Evolutionary conservation across 108 stramenopile genomes (phyloP), one percentile per base, ranked within the genome.

Genomic region (Cyclotella kingstonii): DNA sequence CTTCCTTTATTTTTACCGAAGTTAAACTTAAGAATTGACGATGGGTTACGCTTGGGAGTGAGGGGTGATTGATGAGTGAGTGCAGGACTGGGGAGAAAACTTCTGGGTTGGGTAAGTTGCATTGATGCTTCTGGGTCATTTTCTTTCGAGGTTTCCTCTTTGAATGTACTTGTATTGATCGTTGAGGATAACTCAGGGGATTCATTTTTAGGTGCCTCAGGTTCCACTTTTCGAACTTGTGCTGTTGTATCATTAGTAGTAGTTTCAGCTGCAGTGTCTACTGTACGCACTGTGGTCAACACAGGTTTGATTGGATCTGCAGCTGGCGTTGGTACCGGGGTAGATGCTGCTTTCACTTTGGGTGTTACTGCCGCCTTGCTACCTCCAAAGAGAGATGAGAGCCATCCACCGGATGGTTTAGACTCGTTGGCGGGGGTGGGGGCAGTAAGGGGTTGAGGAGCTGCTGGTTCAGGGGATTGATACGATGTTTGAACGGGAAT

Each of bases 381-480:
- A 22, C 19, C 25, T 22, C 56, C 56, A 28, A 57, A 57, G 23
- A 57, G 12, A 23, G 54, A 54, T 1, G 54, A 54, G 36, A 54
- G 23, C 54, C 54, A 54, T 54, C 54, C 54, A 38, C 54, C 54
- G 18, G 54, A 54, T 5, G 54, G 31, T 54, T 54, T 54, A 18
- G 29, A n/a, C 9, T 30, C 54, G 34, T 18, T 14, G 17, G 54
- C 35, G 2, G 33, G 7, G 34, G 54, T 17, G 4, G 43, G 17
- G 43, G 43, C 5, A 17, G 43, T 5, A 44, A 18, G 43, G 5
- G 43, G 14, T 44, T 5, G 14, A 8, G 43, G 43, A 5, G 11
- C 43, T 44, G 43, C 43, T 8, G 43, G 5, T 44, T n/a, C 17
- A 12, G 43, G 17, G 43, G 43, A 5, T 12, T 44, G 10, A 12